phyloP scores from a whole-genome alignment of 768 basidiomycete genomes.

The Collybiopsis confluens region DNA sequence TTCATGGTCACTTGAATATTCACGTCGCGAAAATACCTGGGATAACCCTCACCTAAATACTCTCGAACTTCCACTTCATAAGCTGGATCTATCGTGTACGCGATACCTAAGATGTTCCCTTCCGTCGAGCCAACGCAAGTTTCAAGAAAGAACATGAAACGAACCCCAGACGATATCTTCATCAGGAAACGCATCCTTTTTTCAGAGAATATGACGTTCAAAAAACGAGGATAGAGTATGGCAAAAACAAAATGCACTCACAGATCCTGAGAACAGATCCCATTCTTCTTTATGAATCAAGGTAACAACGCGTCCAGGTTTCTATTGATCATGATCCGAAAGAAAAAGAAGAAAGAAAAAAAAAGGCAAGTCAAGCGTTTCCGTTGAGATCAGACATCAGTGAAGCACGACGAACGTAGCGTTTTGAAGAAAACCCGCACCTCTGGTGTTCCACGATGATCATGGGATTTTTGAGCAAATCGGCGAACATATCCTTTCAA shows the following conservation, averaged over 20 bases:
- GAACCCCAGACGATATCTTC: conserved; percentile 85
- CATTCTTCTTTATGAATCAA: conserved; percentile 86
- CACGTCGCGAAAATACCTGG: no score
- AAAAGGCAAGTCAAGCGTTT: no score
- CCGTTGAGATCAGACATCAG: no score
- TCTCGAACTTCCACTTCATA: conserved; percentile 74
- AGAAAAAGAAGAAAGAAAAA: not conserved
- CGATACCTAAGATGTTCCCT: conserved; percentile 51
- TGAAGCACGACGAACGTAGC: no score
- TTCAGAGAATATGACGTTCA: no score
- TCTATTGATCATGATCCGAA: conserved; percentile 33
- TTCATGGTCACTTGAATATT: not conserved
- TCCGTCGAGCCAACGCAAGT: not conserved
- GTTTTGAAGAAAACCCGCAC: conserved; percentile 32
- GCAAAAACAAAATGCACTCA: conserved; percentile 26
- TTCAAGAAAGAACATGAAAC: no score
- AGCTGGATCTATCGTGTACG: conserved; percentile 80
- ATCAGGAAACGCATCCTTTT: conserved; percentile 62
- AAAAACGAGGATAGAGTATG: no score
- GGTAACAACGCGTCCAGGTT: conserved; percentile 87
- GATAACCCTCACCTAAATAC: conserved; percentile 74
- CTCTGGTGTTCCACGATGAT: conserved; percentile 89
- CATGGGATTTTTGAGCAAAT: conserved; percentile 89
- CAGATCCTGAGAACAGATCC: conserved; percentile 68
- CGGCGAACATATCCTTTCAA: conserved; percentile 87